These are phyloP conservation scores for Saururus chinensis DNA, from an alignment of 164 flowering plant genomes.

Conservation along the genomic window DNA sequence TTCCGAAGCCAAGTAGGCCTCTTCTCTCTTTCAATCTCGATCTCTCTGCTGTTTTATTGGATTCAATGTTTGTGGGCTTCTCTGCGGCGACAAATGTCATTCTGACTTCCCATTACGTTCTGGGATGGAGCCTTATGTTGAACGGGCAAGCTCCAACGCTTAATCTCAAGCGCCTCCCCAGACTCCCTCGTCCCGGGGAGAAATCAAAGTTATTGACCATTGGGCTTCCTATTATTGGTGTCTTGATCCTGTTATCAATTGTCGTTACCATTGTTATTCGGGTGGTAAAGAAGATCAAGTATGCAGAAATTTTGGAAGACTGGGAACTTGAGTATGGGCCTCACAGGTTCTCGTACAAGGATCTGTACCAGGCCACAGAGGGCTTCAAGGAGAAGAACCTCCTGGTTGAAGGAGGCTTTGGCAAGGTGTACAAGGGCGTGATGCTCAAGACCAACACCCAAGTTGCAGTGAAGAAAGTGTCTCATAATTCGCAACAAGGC, in stretches of 20 bases:
- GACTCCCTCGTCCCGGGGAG: conserved; percentile 1
- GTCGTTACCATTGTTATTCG: too few species aligned
- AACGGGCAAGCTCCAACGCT: conserved; percentile 9
- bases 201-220: conserved; percentile 4
- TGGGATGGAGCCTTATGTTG: conserved; percentile 14
- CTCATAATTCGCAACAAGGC: conserved; percentile 21
- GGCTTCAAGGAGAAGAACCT: conserved; percentile 12
- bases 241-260: background rate
- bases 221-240: conserved; percentile 1
- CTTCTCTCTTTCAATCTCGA: conserved; percentile 6
- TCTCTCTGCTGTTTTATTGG: conserved; percentile 1
- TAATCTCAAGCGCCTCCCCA: conserved; percentile 8
- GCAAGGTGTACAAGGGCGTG: conserved; percentile 13
- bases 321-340: conserved; percentile 13
- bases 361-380: conserved; percentile 10
- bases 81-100: conserved; percentile 3
- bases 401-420: conserved; percentile 16
- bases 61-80: conserved; percentile 11
- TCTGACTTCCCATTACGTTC: conserved; percentile 5
- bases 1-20: conserved; percentile 7
- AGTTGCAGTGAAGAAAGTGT: conserved; percentile 17
- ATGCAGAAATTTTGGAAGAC: conserved; percentile 11
- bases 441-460: conserved; percentile 6
- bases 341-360: conserved; percentile 14
- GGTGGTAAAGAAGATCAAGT: conserved; percentile 8